Evolutionary conservation across 2,329 filamentous ascomycete species (phyloP).

Genomic region (Aureobasidium sp.): DNA sequence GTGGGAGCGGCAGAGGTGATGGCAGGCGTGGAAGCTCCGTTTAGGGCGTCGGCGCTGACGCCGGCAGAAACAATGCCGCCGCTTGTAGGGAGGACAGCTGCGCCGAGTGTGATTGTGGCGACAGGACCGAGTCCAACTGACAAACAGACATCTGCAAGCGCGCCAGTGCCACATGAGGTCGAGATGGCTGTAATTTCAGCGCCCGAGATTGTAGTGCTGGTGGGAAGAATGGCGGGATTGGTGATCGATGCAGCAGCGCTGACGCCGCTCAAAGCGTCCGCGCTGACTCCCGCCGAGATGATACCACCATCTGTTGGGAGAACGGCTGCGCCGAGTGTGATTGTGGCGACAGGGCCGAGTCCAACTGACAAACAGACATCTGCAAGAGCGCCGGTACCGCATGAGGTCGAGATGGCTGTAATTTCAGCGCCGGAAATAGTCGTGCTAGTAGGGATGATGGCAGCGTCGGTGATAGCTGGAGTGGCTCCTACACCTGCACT

Average conservation of each 20-base stretch:
- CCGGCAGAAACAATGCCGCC: background rate
- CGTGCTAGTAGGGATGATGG: too few species aligned
- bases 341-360: background rate
- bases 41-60: background rate
- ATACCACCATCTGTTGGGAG: background rate
- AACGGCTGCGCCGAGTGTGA: background rate
- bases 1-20: too few species aligned
- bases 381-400: too few species aligned
- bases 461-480: background rate
- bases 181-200: background rate
- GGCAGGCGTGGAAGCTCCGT: too few species aligned
- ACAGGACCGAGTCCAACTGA: background rate
- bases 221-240: background rate
- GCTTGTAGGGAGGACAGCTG: background rate
- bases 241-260: background rate
- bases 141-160: background rate
- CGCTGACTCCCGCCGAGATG: background rate
- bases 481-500: background rate
- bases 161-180: background rate
- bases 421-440: too few species aligned
- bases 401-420: background rate
- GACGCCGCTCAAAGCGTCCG: background rate
- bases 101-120: background rate
- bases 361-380: background rate
- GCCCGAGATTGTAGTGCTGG: background rate